Percentiles rank a stretch among this genome's conserved stretches.
Evolutionary conservation across 2,329 filamentous ascomycete species (phyloP).

Genomic region (Aaosphaeria arxii): DNA sequence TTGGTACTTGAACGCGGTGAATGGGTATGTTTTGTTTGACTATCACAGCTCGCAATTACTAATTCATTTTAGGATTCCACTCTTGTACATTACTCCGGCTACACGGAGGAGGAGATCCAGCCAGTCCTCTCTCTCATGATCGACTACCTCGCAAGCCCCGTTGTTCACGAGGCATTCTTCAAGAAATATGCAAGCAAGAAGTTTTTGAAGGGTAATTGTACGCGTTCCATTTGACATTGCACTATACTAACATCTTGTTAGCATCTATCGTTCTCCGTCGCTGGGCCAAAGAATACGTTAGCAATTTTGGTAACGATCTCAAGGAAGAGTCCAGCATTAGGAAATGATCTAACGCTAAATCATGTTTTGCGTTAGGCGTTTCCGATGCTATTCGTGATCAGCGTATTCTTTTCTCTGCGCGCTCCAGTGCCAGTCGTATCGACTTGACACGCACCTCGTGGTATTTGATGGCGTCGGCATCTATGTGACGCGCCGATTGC

Average conservation of each 20-base stretch:
- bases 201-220: slow-evolving; percentile 84
- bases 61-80: slow-evolving; percentile 65
- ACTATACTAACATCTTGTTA: slow-evolving; percentile 37
- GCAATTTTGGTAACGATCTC: slow-evolving; percentile 28
- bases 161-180: slow-evolving; percentile 96
- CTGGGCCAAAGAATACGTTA: slow-evolving; percentile 78
- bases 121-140: slow-evolving; percentile 93
- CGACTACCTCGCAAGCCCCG: slow-evolving; percentile 87
- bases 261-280: slow-evolving; percentile 87
- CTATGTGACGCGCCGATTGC: slow-evolving; percentile 16
- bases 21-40: slow-evolving; percentile 64
- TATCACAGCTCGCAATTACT: slow-evolving; percentile 1
- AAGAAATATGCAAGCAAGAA: slow-evolving; percentile 99
- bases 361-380: slow-evolving; percentile 14
- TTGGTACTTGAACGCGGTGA: slow-evolving; percentile 85
- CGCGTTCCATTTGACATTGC: background rate
- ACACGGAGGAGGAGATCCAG: slow-evolving; percentile 87
- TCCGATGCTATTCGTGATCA: slow-evolving; percentile 2
- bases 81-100: slow-evolving; percentile 86
- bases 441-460: no score
- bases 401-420: background rate
- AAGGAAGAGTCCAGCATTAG: slow-evolving; percentile 23
- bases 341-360: slow-evolving; percentile 18
- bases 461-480: no score
- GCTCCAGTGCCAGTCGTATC: no score